Evolutionary conservation across 495 filamentous ascomycete species (phyloP).

Genomic region (Neohortaea acidophila): DNA sequence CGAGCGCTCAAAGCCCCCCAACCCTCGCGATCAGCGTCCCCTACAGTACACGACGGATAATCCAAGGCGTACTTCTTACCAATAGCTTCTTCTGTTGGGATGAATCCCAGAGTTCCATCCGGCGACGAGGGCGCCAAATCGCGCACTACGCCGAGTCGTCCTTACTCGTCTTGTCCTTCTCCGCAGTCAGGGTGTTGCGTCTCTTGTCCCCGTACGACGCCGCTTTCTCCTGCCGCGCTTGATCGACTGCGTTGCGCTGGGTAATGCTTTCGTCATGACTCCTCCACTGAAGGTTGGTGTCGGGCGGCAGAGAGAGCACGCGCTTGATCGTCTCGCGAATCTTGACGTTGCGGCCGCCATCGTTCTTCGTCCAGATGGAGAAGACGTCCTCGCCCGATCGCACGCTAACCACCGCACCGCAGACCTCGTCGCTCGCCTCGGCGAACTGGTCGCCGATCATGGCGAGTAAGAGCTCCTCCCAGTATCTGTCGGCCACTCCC

Average conservation of each 20-base stretch:
- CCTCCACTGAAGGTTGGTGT: constrained; percentile 88
- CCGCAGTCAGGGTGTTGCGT: constrained; percentile 15
- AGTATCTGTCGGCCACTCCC: constrained; percentile 90
- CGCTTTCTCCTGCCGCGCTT: constrained; percentile 26
- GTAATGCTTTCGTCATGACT: constrained; percentile 52
- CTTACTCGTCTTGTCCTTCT: not conserved
- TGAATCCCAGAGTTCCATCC: too few species aligned
- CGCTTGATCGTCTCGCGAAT: constrained; percentile 95
- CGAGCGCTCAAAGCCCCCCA: too few species aligned
- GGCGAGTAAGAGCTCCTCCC: constrained; percentile 86
- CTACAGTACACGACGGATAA: too few species aligned
- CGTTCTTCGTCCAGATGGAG: constrained; percentile 90
- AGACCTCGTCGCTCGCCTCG: constrained; percentile 87
- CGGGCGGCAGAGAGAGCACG: constrained; percentile 63
- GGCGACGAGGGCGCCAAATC: too few species aligned
- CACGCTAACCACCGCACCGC: constrained; percentile 84
- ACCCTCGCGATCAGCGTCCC: too few species aligned
- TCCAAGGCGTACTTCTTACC: too few species aligned
- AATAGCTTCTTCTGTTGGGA: too few species aligned
- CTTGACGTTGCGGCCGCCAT: constrained; percentile 87
- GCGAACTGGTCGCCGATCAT: constrained; percentile 91
- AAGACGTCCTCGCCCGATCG: constrained; percentile 91
- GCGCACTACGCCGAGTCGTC: not conserved
- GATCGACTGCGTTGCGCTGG: constrained; percentile 26
- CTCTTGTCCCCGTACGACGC: constrained; percentile 21